Evolutionary conservation across 2,329 filamentous ascomycete genomes (phyloP).

Genomic region (Aspergillus sp.): DNA sequence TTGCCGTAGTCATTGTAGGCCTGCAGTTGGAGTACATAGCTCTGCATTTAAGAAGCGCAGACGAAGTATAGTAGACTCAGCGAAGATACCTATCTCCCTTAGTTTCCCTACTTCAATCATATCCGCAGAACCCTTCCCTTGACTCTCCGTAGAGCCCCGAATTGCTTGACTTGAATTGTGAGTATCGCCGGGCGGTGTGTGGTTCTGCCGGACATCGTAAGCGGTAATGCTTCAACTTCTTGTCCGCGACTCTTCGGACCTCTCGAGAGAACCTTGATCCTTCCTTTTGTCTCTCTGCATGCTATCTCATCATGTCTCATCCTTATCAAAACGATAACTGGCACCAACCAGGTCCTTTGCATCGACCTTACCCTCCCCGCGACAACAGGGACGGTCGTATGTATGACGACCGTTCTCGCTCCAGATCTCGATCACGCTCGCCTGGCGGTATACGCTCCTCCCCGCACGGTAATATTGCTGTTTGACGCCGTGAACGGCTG

Average conservation of each 20-base stretch:
- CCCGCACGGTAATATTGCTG: constrained; percentile 36
- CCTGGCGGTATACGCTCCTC: constrained; percentile 39
- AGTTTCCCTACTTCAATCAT: too few relatives aligned
- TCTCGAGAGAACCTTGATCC: too few relatives aligned
- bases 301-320: constrained; percentile 20
- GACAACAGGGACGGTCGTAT: constrained; percentile 37
- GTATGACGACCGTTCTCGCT: constrained; percentile 38
- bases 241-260: neutral
- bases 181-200: constrained; percentile 7
- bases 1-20: neutral
- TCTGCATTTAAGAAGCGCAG: too few relatives aligned
- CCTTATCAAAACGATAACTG: constrained; percentile 21
- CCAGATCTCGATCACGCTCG: constrained; percentile 31
- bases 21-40: neutral
- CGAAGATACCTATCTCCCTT: too few relatives aligned
- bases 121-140: too few relatives aligned
- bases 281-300: constrained; percentile 4
- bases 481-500: constrained; percentile 12
- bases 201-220: constrained; percentile 9
- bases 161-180: too few relatives aligned
- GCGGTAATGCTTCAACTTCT: neutral
- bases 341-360: constrained; percentile 13
- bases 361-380: constrained; percentile 20
- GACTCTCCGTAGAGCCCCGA: too few relatives aligned
- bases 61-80: too few relatives aligned